Base-by-base conservation (phyloP, 179 eudicot species). In the Silene noctiflora region DNA sequence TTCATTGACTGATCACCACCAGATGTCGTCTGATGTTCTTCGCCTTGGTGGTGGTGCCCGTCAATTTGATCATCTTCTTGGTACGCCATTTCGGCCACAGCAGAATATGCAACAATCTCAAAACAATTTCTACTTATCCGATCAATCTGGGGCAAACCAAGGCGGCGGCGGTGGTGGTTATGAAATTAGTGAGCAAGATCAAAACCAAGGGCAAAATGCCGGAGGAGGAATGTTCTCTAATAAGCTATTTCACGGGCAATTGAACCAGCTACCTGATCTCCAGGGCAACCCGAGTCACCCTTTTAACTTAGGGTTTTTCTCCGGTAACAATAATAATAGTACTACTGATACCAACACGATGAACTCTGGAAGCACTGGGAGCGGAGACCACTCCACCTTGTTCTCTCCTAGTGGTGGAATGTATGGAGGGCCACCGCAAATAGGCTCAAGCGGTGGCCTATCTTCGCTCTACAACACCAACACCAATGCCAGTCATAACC, bases 301-400 rank as follows among this genome's bases (percentile, higher is more conserved):
- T 10, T 87, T 83, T 53, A 88, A 86, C 73, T 80, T 89, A 25
- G 81, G 87, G 46, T 87, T 86, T 77, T 89, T 72, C 75, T 73
- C 88, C 13, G 48, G 65, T 56, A 77, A 65, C 19, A 77, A 74
- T 71, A 75, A 69, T 20, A 55, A 69, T 14, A 63, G 61, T 56
- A 48, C 64, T 48, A 73, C 67, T 33, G 61, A 67, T 14, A 76
- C 73, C 44, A 77, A 33, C 56, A 71, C 69, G 11, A 71, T 72
- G 56, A 78, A 72, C 66, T 48, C 80, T 27, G 74, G 67, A 2
- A 72, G 35, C 17, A 55, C 76, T 8, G 76, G 77, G 1, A 66
- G 73, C 56, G 80, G 80, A 48, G 80, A 78, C 58, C 71, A 78
- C 72, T 63, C 51, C 29, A 29, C 29, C 22, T 4, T 78, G 61